Conservation (phyloP, 169 alveolate genomes). For the Fabrea salina region DNA sequence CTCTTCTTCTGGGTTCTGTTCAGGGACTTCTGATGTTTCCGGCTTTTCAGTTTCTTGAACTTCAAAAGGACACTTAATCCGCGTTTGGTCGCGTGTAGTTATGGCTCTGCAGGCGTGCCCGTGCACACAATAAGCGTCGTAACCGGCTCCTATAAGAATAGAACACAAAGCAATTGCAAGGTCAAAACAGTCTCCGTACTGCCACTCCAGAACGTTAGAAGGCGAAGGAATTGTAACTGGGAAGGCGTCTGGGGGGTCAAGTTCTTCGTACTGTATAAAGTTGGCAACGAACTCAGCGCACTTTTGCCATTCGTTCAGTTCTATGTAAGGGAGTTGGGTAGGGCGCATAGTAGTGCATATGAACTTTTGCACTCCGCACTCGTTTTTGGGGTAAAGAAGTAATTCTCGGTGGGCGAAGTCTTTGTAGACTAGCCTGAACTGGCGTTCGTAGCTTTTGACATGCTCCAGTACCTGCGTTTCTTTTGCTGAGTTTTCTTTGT, state of each 20-base stretch:
- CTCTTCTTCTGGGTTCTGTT: constrained; percentile 53
- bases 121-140: constrained; percentile 83
- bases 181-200: constrained; percentile 86
- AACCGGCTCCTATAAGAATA: constrained; percentile 73
- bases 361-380: constrained; percentile 76
- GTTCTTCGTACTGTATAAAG: constrained; percentile 75
- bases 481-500: constrained; percentile 66
- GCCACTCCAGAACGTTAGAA: constrained; percentile 71
- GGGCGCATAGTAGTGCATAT: constrained; percentile 82
- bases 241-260: constrained; percentile 69
- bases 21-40: constrained; percentile 51
- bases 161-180: constrained; percentile 63
- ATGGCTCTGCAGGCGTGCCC: constrained; percentile 80
- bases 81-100: constrained; percentile 68
- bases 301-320: constrained; percentile 67
- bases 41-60: constrained; percentile 48
- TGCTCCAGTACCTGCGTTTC: constrained; percentile 79
- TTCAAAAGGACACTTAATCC: constrained; percentile 64
- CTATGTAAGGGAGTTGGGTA: constrained; percentile 73
- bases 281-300: constrained; percentile 72
- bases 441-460: constrained; percentile 69
- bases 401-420: constrained; percentile 70
- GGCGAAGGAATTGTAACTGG: constrained; percentile 82
- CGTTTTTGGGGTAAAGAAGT: constrained; percentile 81
- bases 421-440: constrained; percentile 57